Conservation (phyloP, 139 green algal species). For the Micractinium conductrix region DNA sequence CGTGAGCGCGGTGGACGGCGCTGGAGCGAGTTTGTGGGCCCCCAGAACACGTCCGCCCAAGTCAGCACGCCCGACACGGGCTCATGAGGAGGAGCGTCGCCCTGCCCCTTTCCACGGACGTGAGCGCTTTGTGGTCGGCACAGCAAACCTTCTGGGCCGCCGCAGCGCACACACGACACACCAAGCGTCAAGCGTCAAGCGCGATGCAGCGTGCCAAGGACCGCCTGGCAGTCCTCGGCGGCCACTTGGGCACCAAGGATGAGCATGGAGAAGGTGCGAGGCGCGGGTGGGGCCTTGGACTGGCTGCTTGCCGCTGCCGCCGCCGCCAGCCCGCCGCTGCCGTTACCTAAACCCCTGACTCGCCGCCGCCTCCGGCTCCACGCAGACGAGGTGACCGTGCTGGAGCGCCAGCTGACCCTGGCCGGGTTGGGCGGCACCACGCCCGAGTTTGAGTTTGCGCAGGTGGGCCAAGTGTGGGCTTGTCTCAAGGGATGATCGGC, state of each 20-base stretch:
- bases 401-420: conserved; percentile 32
- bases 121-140: no score
- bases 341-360: background rate
- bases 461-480: background rate
- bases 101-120: no score
- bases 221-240: background rate
- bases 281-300: no score
- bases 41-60: no score
- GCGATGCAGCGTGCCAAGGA: background rate
- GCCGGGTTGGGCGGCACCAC: conserved; percentile 25
- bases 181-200: no score
- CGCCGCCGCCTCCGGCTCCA: background rate
- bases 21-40: no score
- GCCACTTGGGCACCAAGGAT: background rate
- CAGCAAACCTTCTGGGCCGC: no score
- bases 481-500: background rate
- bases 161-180: no score
- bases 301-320: background rate
- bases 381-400: background rate
- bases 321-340: background rate
- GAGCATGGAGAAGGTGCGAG: background rate
- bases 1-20: no score
- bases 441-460: conserved; percentile 25
- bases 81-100: no score
- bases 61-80: no score